phyloP scores from a whole-genome alignment of 1,284 basidiomycete species.

The Fomes fomentarius region DNA sequence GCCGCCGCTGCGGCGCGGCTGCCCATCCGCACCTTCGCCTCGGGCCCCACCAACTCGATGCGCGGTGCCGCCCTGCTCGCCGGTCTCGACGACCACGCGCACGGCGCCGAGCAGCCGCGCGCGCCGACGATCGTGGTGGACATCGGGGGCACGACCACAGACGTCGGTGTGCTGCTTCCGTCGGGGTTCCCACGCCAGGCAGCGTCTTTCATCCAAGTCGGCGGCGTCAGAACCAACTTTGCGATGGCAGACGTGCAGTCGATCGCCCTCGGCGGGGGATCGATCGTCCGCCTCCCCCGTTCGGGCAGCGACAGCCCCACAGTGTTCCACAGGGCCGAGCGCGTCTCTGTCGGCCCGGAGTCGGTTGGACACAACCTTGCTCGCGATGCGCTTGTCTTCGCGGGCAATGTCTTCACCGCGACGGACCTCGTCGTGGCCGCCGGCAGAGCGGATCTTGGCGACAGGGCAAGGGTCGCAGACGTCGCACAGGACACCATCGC shows the following conservation, averaged over 20 bases:
- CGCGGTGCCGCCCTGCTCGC: constrained; percentile 59
- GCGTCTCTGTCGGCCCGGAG: constrained; percentile 55
- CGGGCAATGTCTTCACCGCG: constrained; percentile 52
- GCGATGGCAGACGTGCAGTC: constrained; percentile 54
- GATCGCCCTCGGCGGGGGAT: constrained; percentile 60
- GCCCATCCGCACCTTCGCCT: constrained; percentile 65
- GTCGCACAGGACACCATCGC: constrained; percentile 33
- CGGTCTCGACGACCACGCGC: constrained; percentile 40
- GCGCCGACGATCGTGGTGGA: constrained; percentile 58
- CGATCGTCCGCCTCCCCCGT: constrained; percentile 42
- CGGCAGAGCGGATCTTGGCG: constrained; percentile 41
- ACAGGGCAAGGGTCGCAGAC: constrained; percentile 35
- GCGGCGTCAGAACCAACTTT: constrained; percentile 47
- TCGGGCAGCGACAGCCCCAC: too few relatives aligned
- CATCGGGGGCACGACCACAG: constrained; percentile 60
- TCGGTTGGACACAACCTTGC: constrained; percentile 58
- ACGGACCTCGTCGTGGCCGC: constrained; percentile 54
- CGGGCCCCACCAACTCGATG: constrained; percentile 66
- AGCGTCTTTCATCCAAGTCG: constrained; percentile 49
- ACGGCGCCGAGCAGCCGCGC: constrained; percentile 19
- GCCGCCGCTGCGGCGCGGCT: constrained; percentile 54
- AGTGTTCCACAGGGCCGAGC: constrained; percentile 16
- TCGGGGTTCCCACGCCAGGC: constrained; percentile 56
- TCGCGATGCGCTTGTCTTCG: constrained; percentile 50
- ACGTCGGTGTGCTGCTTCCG: constrained; percentile 53